Base-by-base conservation (phyloP, 2,329 filamentous ascomycete genomes). In the Trichoderma aggressivum region DNA sequence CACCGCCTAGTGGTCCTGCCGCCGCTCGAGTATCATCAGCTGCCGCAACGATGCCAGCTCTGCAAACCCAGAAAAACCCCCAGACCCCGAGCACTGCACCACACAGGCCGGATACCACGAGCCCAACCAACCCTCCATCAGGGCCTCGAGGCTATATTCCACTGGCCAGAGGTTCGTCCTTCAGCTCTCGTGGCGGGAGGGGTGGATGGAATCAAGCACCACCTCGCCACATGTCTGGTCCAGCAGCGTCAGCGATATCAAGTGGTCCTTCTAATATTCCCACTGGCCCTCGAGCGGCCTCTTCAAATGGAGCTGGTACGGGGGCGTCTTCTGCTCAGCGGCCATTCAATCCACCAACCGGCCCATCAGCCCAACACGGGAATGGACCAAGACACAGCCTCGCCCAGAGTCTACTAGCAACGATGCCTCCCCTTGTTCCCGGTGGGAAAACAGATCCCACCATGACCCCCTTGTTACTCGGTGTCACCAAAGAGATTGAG, bases 321-420 rank as follows among this genome's bases (percentile, higher is more conserved):
- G 79, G 82, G 10, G 82, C 83, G 3, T 80, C 84, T 77, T 71
- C 80, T 76, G 73, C 86, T 82, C 72, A 76, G 28, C 78, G 81
- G 18, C 83, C 86, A 0, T 89, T 89, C 77, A 88, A 89, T 74
- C 87, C 87, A 3, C 87, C 86, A 4, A 88, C 87, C 1, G 87
- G 87, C 4, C 87, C 87, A n/a, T 80, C 81, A 21, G 77, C 80
- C n/a, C 80, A 81, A 72, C 80, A 82, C 71, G 75, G 78, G 59
- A 75, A 77, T 70, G 77, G 75, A 70, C 76, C 79, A 59, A 80
- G 84, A 28, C 84, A 82, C 68, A 84, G 83, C 26, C 79, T 89
- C 11, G 86, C 85, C 2, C 86, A 89, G 74, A 85, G 81, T 75
- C 80, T 88, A 21, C 79, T 89, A 2, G 79, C 84, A 21, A 84